Evolutionary conservation across 2,329 filamentous ascomycete genomes (phyloP), one percentile per base, ranked within the genome.

Genomic region (Penicillium decumbens): DNA sequence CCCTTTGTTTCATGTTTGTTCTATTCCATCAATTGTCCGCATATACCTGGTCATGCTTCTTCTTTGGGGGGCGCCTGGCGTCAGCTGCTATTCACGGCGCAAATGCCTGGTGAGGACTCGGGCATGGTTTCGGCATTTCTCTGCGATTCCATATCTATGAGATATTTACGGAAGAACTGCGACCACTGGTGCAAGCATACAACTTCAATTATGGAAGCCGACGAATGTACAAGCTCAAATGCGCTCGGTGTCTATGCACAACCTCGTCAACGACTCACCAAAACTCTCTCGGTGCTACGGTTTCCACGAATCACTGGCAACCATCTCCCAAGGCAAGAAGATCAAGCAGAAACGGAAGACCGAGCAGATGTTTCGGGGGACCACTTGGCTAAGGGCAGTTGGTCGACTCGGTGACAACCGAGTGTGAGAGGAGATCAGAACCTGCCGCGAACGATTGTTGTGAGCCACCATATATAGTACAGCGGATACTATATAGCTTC

Each of bases 401-500:
- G 51, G 56, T 40, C 54, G 49, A 55, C 45, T 46, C 60, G 49
- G 42, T 51, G 43, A 53, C 55, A 52, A 52, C 47, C 56, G 52
- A 55, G 47, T 56, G 48, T 60, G 58, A 54, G 57, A 54, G 57
- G 59, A 61, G 51, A 55, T 57, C 61, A 50, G 55, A 50, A 53
- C 51, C 54, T 62, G 64, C 54, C 58, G 55, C 61, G 63, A 62
- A 61, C 54, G 58, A 58, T 67, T 66, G 58, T 66, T 62, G 62
- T 66, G 53, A 68, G 66, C 70, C 61, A 70, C 65, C 64, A 61
- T 59, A 60, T 60, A 72, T 73, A 73, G 70, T 75, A 72, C 68
- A 69, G 65, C 69, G 66, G 68, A 74, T 75, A 72, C 73, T 78
- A 78, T 80, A 80, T 81, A 83, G 77, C 80, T 79, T 78, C 76